phyloP scores from a whole-genome alignment of 108 stramenopile genomes.

The Phaeodactylum tricornutum region DNA sequence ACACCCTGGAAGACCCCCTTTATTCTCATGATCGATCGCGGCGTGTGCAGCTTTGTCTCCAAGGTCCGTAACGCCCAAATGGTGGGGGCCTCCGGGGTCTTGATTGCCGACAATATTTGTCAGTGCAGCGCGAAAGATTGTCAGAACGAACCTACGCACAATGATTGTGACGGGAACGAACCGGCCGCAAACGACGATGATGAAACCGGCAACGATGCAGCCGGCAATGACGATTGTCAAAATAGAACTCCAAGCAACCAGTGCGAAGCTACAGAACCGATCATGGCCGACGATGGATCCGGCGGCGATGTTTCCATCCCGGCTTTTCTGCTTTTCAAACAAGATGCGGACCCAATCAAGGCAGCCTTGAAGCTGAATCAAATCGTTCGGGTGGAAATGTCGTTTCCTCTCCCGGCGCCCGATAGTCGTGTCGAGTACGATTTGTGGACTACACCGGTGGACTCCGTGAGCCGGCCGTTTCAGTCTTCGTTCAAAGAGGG shows the following conservation, averaged over 20 bases:
- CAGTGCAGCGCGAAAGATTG: too few species aligned
- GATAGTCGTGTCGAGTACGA: constrained; percentile 89
- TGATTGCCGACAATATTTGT: constrained; percentile 90
- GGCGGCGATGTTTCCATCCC: constrained; percentile 90
- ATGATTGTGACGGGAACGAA: constrained; percentile 24
- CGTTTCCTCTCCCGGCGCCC: constrained; percentile 77
- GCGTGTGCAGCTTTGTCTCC: constrained; percentile 84
- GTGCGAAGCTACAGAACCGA: constrained; percentile 78
- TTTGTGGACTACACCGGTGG: constrained; percentile 82
- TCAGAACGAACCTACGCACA: too few species aligned
- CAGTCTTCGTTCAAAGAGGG: constrained; percentile 53
- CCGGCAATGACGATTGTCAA: too few species aligned
- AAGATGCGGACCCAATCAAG: constrained; percentile 74
- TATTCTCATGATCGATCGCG: constrained; percentile 90
- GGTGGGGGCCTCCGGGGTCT: constrained; percentile 77
- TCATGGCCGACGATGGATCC: constrained; percentile 96
- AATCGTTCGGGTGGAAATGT: constrained; percentile 80
- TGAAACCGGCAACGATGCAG: constrained; percentile 21
- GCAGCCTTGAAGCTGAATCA: constrained; percentile 42
- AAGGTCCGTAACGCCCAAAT: constrained; percentile 92
- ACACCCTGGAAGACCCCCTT: constrained; percentile 65
- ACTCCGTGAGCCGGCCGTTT: constrained; percentile 49
- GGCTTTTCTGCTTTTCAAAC: constrained; percentile 77
- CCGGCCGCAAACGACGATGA: too few species aligned
- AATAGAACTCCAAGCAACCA: too few species aligned